These are phyloP conservation scores for Vaccinium corymbosum DNA, from an alignment of 148 eudicot species.

Conservation along the genomic window DNA sequence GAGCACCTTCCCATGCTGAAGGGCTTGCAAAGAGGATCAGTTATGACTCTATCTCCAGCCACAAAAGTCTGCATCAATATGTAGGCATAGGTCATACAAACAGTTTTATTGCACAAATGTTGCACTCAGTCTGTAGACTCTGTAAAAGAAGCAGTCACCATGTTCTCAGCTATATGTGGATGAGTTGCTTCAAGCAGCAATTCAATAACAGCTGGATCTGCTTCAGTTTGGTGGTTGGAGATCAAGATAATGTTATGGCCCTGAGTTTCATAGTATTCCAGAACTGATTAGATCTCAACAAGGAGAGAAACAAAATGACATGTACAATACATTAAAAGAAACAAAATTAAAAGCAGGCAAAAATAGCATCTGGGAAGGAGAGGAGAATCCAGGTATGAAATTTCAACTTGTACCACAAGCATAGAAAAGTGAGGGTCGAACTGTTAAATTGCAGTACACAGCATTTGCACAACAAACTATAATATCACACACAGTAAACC, in stretches of 20 bases:
- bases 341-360: neutral
- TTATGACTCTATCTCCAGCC: conserved; percentile 95
- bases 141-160: conserved; percentile 37
- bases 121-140: conserved; percentile 13
- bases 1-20: conserved; percentile 99
- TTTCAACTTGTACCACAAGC: neutral
- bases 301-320: neutral
- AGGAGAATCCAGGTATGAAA: neutral
- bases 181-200: conserved; percentile 73
- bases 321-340: conserved; percentile 4
- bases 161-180: conserved; percentile 65
- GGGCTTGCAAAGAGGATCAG: conserved; percentile 98
- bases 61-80: conserved; percentile 61
- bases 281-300: conserved; percentile 7
- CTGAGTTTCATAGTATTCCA: conserved; percentile 38
- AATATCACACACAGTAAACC: neutral
- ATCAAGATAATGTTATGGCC: conserved; percentile 90
- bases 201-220: conserved; percentile 94
- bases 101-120: neutral
- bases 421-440: neutral
- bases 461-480: neutral
- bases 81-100: conserved; percentile 13
- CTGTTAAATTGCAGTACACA: conserved; percentile 7
- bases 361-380: neutral
- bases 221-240: conserved; percentile 97